phyloP scores from a whole-genome alignment of 1,139 yeast genomes.

The Candida gigantensis region DNA sequence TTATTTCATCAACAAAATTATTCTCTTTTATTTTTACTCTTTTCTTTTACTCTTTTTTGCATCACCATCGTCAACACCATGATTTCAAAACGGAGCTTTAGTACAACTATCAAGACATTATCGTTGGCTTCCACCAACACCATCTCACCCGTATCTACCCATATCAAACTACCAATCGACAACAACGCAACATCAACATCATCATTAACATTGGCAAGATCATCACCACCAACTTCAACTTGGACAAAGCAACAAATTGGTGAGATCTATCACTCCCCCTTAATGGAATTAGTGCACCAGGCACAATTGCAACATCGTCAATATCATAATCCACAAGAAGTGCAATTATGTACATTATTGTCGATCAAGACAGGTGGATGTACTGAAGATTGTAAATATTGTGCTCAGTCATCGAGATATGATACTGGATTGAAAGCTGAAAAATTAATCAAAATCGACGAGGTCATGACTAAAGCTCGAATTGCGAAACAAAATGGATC shows the following conservation, averaged over 20 bases:
- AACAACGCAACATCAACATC: no score
- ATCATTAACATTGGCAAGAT: conserved; percentile 7
- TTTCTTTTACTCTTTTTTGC: no score
- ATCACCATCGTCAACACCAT: no score
- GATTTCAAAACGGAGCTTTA: no score
- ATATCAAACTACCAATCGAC: no score
- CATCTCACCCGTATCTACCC: no score
- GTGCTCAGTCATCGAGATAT: conserved; percentile 73
- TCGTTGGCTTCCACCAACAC: no score
- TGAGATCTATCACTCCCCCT: conserved; percentile 63
- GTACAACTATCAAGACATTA: no score
- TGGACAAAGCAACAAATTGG: conserved; percentile 66
- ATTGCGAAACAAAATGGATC: conserved; percentile 71
- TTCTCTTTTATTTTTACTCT: no score
- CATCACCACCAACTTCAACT: conserved; percentile 38
- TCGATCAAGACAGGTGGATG: conserved; percentile 82
- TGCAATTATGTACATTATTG: conserved; percentile 74
- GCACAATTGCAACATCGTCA: conserved; percentile 69
- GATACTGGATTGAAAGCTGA: conserved; percentile 72
- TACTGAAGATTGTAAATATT: conserved; percentile 78
- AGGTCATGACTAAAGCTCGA: conserved; percentile 62
- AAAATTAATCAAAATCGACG: conserved; percentile 59
- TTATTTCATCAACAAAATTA: no score
- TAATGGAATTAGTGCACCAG: conserved; percentile 60
- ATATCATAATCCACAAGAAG: conserved; percentile 67